These are phyloP conservation scores for Apiospora saccharicola DNA, from an alignment of 2,329 filamentous ascomycete genomes.

Conservation along the genomic window DNA sequence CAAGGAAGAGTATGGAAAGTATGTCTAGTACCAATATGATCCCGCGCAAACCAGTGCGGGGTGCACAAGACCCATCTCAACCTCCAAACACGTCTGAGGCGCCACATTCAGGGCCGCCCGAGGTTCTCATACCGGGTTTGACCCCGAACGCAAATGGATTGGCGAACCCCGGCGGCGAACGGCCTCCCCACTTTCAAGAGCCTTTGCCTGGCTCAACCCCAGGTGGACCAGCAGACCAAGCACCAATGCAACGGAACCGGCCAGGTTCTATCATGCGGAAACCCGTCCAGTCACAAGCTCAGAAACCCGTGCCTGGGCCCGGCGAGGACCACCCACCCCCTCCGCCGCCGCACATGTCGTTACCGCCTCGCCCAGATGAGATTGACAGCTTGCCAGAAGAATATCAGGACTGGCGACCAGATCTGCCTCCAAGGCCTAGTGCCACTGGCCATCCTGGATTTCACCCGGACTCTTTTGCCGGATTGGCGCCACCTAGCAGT, in stretches of 20 bases:
- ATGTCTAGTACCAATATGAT: slow-evolving; percentile 1
- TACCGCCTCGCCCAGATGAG: slow-evolving; percentile 26
- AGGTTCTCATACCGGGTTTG: not conserved
- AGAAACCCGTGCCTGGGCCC: not conserved
- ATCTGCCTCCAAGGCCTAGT: slow-evolving; percentile 1
- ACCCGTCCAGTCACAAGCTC: slow-evolving; percentile 3
- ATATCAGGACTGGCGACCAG: slow-evolving; percentile 17
- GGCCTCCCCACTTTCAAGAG: slow-evolving; percentile 14
- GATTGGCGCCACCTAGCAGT: not conserved
- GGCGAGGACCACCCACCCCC: slow-evolving; percentile 27
- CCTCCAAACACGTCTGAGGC: not conserved
- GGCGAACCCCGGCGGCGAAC: not conserved
- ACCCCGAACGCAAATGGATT: not conserved
- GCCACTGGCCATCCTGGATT: not conserved
- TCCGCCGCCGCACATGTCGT: not conserved
- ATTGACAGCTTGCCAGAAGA: slow-evolving; percentile 10
- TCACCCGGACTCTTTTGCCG: not conserved
- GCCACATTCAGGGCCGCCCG: not conserved
- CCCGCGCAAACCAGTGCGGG: slow-evolving; percentile 17
- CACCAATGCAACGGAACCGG: not conserved
- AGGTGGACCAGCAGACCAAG: not conserved
- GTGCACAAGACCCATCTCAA: not conserved
- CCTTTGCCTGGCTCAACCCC: not conserved
- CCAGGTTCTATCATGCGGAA: not conserved
- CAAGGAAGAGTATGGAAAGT: slow-evolving; percentile 3